Base-by-base conservation (phyloP, 495 filamentous ascomycete genomes). In the Cenococcum geophilum region DNA sequence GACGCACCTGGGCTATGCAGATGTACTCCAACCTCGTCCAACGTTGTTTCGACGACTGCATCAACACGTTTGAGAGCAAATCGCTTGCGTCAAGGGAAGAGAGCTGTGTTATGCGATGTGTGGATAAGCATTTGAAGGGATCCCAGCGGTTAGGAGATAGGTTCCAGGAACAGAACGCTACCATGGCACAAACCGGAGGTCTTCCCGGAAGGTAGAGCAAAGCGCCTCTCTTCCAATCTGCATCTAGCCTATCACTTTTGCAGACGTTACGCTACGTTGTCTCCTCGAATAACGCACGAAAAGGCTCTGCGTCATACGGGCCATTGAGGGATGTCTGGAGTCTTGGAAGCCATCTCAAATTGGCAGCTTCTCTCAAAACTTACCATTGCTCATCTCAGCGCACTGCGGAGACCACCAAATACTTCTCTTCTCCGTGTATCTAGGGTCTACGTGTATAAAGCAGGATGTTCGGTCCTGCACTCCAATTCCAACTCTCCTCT, bases 41-140 rank as follows among this genome's bases (percentile, higher is more conserved):
- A 72, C 80, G 87, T 72, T 98, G 93, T 82, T 98, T 98, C 80
- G 86, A 90, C 71, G 86, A 93, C 77, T 99, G 93, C 78, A 84
- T 97, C 75, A 92, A 90, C 74, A 92, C 97, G 79, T 99, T 99
- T 83, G 95, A 91, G 71, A 93, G 89, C 79, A 97, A 97, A 78
- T 89, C 89, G 6, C 83, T 99, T 35, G 83, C 86, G 57, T 78
- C 82, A 62, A 86, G 89, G 66, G 93, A 99, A 76, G 87, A 91
- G 71, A 82, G 86, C 68, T 97, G 95, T 76, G 83, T 96, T 61
- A 84, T 88, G 78, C 86, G 90, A 64, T 99, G 95, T 74, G 91
- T 97, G 22, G 87, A 92, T 76, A 98, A 98, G 81, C 88, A 88
- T 73, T 82, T 97, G 75, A 92, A 95, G 73, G 83, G 86, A 56